phyloP scores from a whole-genome alignment of 169 alveolate species.

The Cryptosporidium parvum region DNA sequence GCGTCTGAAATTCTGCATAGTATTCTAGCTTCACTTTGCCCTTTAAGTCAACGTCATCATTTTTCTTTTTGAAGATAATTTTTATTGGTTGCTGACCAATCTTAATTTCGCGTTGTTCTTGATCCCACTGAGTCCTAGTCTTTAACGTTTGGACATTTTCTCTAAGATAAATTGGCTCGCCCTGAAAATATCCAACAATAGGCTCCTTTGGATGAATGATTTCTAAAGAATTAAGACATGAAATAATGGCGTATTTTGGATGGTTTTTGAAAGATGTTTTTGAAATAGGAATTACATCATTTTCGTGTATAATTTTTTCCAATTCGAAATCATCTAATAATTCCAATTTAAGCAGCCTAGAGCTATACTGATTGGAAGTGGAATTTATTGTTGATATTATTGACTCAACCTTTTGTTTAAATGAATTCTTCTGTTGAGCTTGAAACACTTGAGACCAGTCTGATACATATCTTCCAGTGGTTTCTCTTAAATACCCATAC shows the following conservation, averaged over 20 bases:
- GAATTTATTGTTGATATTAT: conserved; percentile 25
- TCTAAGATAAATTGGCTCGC: conserved; percentile 72
- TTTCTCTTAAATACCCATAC: conserved; percentile 47
- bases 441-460: conserved; percentile 29
- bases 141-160: conserved; percentile 57
- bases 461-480: conserved; percentile 42
- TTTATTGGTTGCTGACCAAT: conserved; percentile 45
- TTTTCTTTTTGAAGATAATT: conserved; percentile 5
- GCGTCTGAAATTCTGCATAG: conserved; percentile 69
- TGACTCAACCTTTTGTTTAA: neutral
- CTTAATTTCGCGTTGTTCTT: conserved; percentile 43
- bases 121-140: conserved; percentile 51
- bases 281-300: conserved; percentile 34
- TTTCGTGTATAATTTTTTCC: conserved; percentile 15
- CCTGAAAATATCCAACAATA: conserved; percentile 64
- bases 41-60: neutral
- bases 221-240: conserved; percentile 49
- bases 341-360: conserved; percentile 35
- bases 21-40: conserved; percentile 13
- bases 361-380: conserved; percentile 8
- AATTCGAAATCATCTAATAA: conserved; percentile 55
- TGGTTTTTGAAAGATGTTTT: conserved; percentile 41
- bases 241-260: conserved; percentile 66
- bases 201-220: conserved; percentile 64
- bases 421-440: conserved; percentile 36